Evolutionary conservation across 163 green algal species (phyloP), one percentile per base, ranked within the genome.

Genomic region (Chloromonas sp.): DNA sequence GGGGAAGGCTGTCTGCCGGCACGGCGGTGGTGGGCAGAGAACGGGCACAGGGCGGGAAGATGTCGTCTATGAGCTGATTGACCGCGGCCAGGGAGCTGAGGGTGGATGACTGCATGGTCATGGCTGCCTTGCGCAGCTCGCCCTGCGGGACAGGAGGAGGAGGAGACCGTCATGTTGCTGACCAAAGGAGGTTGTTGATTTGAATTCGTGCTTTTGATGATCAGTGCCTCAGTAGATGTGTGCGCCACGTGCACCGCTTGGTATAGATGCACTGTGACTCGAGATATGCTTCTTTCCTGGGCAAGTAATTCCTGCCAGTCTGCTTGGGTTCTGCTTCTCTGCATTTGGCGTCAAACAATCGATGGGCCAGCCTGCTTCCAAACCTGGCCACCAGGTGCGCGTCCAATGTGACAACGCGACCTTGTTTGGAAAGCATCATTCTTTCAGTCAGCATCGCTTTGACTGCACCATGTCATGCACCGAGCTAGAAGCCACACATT

Each of bases 21-120:
- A 58, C 13, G 71, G 71, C 71, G 71, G 71, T 79, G 71, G 13
- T 2, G 13, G 71, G 71, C 71, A 58, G 13, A 2, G 14, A 62
- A 58, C 70, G 70, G 57, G 36, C 60, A 58, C 95, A 85, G 11
- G 92, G 81, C 58, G 94, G 94, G 84, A 97, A 97, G 70, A 97
- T 91, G 61, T 92, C 83, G 84, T 95, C 61, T 60, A 96, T 92
- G 0, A 97, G 84, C 62, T 91, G 85, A 74, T 94, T 94, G 82
- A 96, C 93, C n/a, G 89, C 91, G 59, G 83, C 83, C 62, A 93
- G 85, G 2, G 82, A 89, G 70, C 80, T 91, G 78, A 88, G 89
- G 0, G 92, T 88, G 57, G 81, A 87, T 1, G 87, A 87, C 78
- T 86, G 87, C 2, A 89, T 62, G 2, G 81, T 70, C 60, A 84